Evolutionary conservation across 1,284 basidiomycete genomes (phyloP).

Genomic region (Heterobasidion parviporum): DNA sequence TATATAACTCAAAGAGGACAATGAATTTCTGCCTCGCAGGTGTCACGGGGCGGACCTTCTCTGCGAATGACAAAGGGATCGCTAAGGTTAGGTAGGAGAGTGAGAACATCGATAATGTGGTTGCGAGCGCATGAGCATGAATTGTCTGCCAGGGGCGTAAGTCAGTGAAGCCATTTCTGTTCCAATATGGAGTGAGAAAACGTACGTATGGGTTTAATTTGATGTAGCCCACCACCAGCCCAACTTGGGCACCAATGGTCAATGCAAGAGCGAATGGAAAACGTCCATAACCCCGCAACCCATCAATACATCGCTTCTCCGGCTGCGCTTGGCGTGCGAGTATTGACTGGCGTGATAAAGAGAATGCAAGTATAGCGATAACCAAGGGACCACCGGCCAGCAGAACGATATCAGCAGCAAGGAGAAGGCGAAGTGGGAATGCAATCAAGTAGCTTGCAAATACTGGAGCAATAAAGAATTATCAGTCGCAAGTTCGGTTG

Average conservation of each 20-base stretch:
- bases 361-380: constrained; percentile 29
- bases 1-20: constrained; percentile 19
- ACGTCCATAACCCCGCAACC: constrained; percentile 28
- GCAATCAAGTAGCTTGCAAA: constrained; percentile 48
- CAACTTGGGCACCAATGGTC: constrained; percentile 34
- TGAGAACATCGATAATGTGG: constrained; percentile 40
- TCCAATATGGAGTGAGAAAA: constrained; percentile 2
- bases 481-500: background rate
- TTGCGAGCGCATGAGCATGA: constrained; percentile 47
- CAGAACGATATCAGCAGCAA: constrained; percentile 49
- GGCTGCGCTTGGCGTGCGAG: background rate
- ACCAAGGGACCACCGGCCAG: constrained; percentile 55
- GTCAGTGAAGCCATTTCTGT: background rate
- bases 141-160: constrained; percentile 34
- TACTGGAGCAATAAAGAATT: constrained; percentile 31
- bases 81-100: constrained; percentile 42
- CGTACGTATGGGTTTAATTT: constrained; percentile 60
- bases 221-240: constrained; percentile 40
- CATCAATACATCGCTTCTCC: constrained; percentile 4
- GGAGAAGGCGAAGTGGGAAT: constrained; percentile 41
- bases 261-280: constrained; percentile 53
- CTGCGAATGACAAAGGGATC: constrained; percentile 28
- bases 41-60: constrained; percentile 19
- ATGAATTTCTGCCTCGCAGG: constrained; percentile 21
- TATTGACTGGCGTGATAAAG: constrained; percentile 3